phyloP scores from a whole-genome alignment of 768 basidiomycete species.

The Phylloporus sp. region DNA sequence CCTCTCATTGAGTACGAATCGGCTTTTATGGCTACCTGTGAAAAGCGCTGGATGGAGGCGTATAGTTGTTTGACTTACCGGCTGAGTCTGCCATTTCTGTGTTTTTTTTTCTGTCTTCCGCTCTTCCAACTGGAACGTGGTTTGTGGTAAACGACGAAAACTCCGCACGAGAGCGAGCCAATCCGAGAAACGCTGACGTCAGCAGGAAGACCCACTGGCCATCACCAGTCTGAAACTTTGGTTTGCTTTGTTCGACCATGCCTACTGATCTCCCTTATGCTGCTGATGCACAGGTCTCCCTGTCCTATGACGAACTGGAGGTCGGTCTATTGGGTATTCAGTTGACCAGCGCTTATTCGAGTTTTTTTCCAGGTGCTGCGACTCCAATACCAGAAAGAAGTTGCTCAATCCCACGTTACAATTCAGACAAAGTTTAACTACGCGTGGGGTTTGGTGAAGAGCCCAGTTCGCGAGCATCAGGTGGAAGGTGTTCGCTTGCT shows the following conservation, averaged over 20 bases:
- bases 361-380: slow-evolving; percentile 63
- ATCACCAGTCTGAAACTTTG: slow-evolving; percentile 9
- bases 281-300: slow-evolving; percentile 86
- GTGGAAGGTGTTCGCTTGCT: slow-evolving; percentile 88
- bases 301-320: slow-evolving; percentile 87
- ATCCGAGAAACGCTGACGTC: slow-evolving; percentile 22
- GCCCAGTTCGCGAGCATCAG: slow-evolving; percentile 77
- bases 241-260: slow-evolving; percentile 36
- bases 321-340: slow-evolving; percentile 35
- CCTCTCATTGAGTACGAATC: slow-evolving; percentile 29
- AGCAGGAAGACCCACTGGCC: slow-evolving; percentile 13
- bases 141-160: slow-evolving; percentile 21
- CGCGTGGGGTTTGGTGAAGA: slow-evolving; percentile 95
- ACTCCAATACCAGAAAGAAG: slow-evolving; percentile 86
- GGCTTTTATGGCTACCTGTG: slow-evolving; percentile 27
- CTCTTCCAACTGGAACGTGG: slow-evolving; percentile 20
- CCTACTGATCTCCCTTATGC: slow-evolving; percentile 90
- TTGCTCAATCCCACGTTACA: slow-evolving; percentile 77
- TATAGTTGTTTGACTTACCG: slow-evolving; percentile 43
- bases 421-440: slow-evolving; percentile 98
- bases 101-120: slow-evolving; percentile 13
- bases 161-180: slow-evolving; percentile 7
- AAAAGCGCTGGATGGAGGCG: slow-evolving; percentile 19
- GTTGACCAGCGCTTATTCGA: not conserved
- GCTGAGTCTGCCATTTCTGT: slow-evolving; percentile 47